Evolutionary conservation across 495 filamentous ascomycete species (phyloP).

Genomic region (Bacidia gigantensis): DNA sequence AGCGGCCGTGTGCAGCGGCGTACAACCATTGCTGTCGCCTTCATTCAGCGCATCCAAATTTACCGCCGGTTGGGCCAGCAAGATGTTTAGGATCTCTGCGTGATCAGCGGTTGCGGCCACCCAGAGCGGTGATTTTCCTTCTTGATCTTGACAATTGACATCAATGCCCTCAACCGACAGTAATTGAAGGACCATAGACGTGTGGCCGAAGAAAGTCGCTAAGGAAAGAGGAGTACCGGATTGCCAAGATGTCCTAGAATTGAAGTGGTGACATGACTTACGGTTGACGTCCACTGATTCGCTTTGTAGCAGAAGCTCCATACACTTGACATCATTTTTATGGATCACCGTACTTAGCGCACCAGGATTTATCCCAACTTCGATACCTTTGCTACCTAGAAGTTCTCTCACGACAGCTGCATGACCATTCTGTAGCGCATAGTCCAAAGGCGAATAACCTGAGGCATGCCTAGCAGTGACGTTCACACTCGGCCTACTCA

Average conservation of each 20-base stretch:
- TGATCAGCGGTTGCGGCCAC: not conserved
- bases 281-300: not conserved
- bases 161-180: not conserved
- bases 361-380: not conserved
- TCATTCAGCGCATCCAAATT: not conserved
- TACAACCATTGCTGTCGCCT: not conserved
- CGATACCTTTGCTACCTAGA: not conserved
- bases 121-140: not conserved
- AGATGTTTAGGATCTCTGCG: not conserved
- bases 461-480: too few species aligned
- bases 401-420: not conserved
- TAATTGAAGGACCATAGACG: not conserved
- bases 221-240: not conserved
- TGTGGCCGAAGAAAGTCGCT: not conserved
- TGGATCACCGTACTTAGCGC: too few species aligned
- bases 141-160: not conserved
- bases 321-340: not conserved
- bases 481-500: not conserved
- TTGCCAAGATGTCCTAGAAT: not conserved
- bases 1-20: not conserved
- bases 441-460: not conserved
- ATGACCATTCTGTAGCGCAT: not conserved
- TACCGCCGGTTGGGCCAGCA: not conserved
- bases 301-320: not conserved
- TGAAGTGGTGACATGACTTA: not conserved